phyloP scores from a whole-genome alignment of 768 basidiomycete species.

The Macrolepiota albuminosa region DNA sequence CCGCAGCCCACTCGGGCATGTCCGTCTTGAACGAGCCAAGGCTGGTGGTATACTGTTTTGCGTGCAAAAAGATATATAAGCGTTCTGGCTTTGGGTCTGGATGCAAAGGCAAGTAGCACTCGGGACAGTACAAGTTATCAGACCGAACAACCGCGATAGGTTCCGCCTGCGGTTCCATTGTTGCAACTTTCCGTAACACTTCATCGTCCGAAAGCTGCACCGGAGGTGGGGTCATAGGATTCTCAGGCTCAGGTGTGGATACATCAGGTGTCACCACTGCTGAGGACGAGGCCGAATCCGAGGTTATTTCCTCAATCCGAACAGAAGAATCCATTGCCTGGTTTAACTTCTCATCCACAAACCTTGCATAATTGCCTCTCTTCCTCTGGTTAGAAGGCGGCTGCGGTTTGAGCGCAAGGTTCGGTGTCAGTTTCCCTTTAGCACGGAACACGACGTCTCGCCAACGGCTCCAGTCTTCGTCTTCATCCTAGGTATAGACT shows the following conservation, averaged over 20 bases:
- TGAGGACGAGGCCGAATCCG: constrained; percentile 7
- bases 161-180: constrained; percentile 33
- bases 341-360: constrained; percentile 23
- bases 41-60: constrained; percentile 76
- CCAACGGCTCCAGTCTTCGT: constrained; percentile 88
- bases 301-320: neutral
- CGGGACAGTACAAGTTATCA: constrained; percentile 68
- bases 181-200: constrained; percentile 37
- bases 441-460: constrained; percentile 79
- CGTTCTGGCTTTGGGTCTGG: constrained; percentile 92
- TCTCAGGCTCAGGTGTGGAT: constrained; percentile 15
- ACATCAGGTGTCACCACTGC: constrained; percentile 8
- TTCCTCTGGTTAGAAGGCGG: constrained; percentile 59
- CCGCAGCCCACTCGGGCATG: constrained; percentile 85
- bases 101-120: constrained; percentile 89
- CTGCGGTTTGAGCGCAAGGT: constrained; percentile 41
- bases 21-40: constrained; percentile 82
- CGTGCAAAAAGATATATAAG: constrained; percentile 95
- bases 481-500: constrained; percentile 55
- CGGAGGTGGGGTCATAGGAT: constrained; percentile 13
- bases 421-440: constrained; percentile 54
- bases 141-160: constrained; percentile 31
- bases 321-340: constrained; percentile 9
- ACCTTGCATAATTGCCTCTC: constrained; percentile 51
- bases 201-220: constrained; percentile 46